Conservation (phyloP, 2,329 filamentous ascomycete genomes). For the Aureobasidium pullulans region DNA sequence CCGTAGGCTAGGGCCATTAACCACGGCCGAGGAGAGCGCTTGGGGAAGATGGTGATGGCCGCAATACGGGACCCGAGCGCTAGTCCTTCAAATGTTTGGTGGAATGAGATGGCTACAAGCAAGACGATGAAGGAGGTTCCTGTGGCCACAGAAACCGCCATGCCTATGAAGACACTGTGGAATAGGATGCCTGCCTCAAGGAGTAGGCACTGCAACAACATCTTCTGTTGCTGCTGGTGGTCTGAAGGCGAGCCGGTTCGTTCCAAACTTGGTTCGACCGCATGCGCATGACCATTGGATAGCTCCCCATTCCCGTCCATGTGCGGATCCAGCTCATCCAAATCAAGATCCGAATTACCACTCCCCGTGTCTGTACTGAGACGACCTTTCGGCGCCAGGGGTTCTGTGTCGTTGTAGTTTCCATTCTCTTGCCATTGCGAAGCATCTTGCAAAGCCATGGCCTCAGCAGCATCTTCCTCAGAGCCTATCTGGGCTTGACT, state of each 20-base stretch:
- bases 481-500: conserved; percentile 20
- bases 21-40: conserved; percentile 67
- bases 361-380: conserved; percentile 13
- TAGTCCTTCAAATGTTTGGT: conserved; percentile 63
- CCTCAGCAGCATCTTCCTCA: conserved; percentile 2
- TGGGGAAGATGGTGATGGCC: conserved; percentile 62
- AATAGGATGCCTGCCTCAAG: conserved; percentile 73
- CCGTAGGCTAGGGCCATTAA: conserved; percentile 58
- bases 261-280: not conserved
- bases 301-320: conserved; percentile 10
- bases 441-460: conserved; percentile 1
- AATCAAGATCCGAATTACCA: conserved; percentile 22
- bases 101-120: conserved; percentile 62
- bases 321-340: conserved; percentile 27
- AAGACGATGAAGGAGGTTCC: conserved; percentile 59
- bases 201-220: conserved; percentile 65
- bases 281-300: not conserved
- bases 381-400: not conserved
- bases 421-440: not conserved
- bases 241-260: conserved; percentile 2
- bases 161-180: conserved; percentile 69
- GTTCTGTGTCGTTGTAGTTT: not conserved
- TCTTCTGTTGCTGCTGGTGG: conserved; percentile 47
- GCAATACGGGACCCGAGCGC: conserved; percentile 65
- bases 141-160: conserved; percentile 62